Base-by-base conservation (phyloP, 345 rosid species). In the Hibiscus mutabilis region DNA sequence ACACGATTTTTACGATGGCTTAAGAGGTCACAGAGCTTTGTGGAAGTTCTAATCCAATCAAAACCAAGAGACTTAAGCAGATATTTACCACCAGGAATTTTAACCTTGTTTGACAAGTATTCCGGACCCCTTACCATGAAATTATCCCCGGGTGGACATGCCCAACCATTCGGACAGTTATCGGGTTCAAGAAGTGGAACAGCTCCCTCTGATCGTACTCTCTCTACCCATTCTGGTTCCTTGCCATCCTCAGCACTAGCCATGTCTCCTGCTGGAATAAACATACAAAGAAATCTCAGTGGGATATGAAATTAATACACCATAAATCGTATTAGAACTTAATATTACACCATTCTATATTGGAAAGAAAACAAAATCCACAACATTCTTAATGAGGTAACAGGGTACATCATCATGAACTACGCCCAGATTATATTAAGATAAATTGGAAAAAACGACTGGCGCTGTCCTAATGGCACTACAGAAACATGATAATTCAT, bases 61-160 rank as follows among this genome's bases (percentile, higher is more conserved):
- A 95, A 94, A 27, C 90, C 99, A 0, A 90, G 76, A 83, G 97
- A 96, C 79, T 82, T 84, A 61, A 95, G 81, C 77, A 89, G 89
- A 81, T 78, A 94, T 35, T 84, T 87, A 3, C 84, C 87, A 42
- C 88, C 97, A 9, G 91, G 93, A 73, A 90, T 77, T 84, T 95
- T 95, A 69, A 84, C 84, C 74, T 80, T 86, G 75, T 80, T 88
- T 65, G 87, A 83, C 51, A 91, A 71, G 75, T 95, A 95, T 1
- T 85, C 85, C 24, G 99, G 96, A 63, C 99, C 97, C 77, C 99
- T 85, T 25, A 95, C 92, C 97, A 86, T 83, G 76, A 95, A 95
- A 9, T 31, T 78, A 40, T 86, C 79, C 10, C 91, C 92, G 29
- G 93, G 80, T 4, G 99, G 99, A 8, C 91, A 84, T 22, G 97